phyloP scores from a whole-genome alignment of 805 yeast genomes.

The Ogataea paradorogensis region DNA sequence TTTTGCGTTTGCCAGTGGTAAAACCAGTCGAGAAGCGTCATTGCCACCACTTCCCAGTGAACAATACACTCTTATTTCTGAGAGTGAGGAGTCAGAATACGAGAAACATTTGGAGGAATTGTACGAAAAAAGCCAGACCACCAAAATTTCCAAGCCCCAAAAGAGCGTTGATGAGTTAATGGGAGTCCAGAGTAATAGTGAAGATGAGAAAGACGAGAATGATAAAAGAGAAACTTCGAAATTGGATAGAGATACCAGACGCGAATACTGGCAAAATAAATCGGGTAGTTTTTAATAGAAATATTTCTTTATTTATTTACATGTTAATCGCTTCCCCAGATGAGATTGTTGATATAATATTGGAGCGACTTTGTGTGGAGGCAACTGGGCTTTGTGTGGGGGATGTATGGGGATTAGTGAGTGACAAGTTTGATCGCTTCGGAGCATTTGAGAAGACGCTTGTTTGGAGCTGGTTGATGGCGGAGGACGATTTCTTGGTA shows the following conservation, averaged over 20 bases:
- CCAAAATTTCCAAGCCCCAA: conserved; percentile 6
- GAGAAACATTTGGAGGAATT: conserved; percentile 12
- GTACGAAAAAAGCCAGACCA: conserved; percentile 22
- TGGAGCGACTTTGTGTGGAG: conserved; percentile 37
- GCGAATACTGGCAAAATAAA: conserved; percentile 41
- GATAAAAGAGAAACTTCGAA: conserved; percentile 7
- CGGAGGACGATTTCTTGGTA: conserved; percentile 27
- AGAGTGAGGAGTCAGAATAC: conserved; percentile 25
- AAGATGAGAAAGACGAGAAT: conserved; percentile 18
- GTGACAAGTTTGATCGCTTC: conserved; percentile 15
- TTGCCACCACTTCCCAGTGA: conserved; percentile 36
- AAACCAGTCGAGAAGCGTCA: conserved; percentile 11
- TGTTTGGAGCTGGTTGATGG: conserved; percentile 38
- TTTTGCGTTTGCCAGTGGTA: conserved; percentile 29
- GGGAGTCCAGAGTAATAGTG: conserved; percentile 23
- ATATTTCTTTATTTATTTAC: conserved; percentile 7
- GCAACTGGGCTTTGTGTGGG: conserved; percentile 31
- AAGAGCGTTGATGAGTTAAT: conserved; percentile 24
- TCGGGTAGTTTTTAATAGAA: conserved; percentile 20
- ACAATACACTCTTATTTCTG: conserved; percentile 28
- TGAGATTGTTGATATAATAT: conserved; percentile 30
- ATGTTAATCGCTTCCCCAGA: conserved; percentile 31
- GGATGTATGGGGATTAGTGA: conserved; percentile 34
- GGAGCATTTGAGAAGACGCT: conserved; percentile 34
- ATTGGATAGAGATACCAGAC: conserved; percentile 11